Evolutionary conservation across 371 early-diverging fungal species (phyloP), one percentile per base, ranked within the genome.

Genomic region (Mucor velutinosus): DNA sequence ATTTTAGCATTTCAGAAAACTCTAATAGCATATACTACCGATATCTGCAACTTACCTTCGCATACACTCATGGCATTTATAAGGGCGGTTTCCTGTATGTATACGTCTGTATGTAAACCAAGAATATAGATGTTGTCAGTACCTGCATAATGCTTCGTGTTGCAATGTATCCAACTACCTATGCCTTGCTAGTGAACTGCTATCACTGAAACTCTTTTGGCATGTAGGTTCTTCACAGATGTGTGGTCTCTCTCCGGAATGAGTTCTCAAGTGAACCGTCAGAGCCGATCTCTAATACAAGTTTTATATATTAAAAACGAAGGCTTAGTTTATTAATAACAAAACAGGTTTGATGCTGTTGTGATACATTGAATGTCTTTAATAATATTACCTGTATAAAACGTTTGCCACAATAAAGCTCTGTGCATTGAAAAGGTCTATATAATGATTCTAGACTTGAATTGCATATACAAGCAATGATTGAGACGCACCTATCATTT

Each of bases 221-320:
- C 89, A 89, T n/a, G 79, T 80, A 19, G 79, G 80, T 17, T 83
- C 79, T 70, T 89, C 87, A 66, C 93, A 93, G 37, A 80, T 71
- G 75, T 93, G 93, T 21, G 93, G 93, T 59, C 89, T 78, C 71
- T 92, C 93, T 21, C 93, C 93, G 3, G 93, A 86, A 76, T 93
- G 93, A 1, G 93, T 93, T 62, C 93, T 86, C 58, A 81, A 73
- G 72, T 93, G 93, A 33, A 92, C 92, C 3, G 89, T 91, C 60
- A 93, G 79, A 27, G 93, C 93, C 5, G 93, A 93, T 27, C 90
- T 82, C 85, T 78, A 67, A 62, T 67, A 55, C 51, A 32, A 47
- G 25, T 33, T 51, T 68, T 39, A 39, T 59, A 37, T 35, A 15
- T 60, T 27, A 41, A 27, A 60, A 60, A 37, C 27, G 41, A 62